A percentile compares a stretch with the other conserved stretches of the same genome.
phyloP scores from a whole-genome alignment of 2,329 filamentous ascomycete species.

The Chaetomium globosum region DNA sequence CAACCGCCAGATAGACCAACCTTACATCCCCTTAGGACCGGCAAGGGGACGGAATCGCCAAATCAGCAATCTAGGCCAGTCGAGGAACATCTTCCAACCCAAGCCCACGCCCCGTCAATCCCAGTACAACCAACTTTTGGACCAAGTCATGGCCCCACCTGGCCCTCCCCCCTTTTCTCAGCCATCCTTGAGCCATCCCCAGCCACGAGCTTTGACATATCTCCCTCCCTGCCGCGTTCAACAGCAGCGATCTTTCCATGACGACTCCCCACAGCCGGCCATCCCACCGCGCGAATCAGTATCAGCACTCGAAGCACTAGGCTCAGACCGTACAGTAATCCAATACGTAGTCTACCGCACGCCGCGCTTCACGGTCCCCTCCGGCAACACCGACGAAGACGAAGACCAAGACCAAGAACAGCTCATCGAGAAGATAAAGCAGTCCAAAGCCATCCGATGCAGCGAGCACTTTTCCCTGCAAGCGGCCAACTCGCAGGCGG shows the following conservation, averaged over 20 bases:
- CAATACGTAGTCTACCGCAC: conserved; percentile 30
- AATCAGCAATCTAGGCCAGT: neutral
- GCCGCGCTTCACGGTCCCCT: conserved; percentile 9
- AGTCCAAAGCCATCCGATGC: conserved; percentile 16
- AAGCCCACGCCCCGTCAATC: neutral
- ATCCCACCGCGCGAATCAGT: conserved; percentile 2
- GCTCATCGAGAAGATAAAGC: neutral
- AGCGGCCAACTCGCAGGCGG: conserved; percentile 20
- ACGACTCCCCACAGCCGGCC: neutral
- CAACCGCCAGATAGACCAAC: neutral
- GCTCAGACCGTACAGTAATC: conserved; percentile 17
- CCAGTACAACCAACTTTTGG: neutral
- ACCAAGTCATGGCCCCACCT: neutral
- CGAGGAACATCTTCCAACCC: conserved; percentile 11
- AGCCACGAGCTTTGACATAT: neutral
- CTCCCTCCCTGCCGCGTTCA: neutral
- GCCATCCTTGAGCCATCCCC: too few relatives aligned
- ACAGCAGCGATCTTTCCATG: neutral
- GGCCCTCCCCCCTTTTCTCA: neutral
- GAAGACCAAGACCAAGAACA: neutral
- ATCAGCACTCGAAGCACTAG: conserved; percentile 15
- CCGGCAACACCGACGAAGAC: neutral
- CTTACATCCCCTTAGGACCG: neutral
- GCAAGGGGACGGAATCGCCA: neutral
- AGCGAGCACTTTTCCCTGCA: conserved; percentile 8